Base-by-base conservation (phyloP, 257 asterid species). In the Nicotiana tabacum region DNA sequence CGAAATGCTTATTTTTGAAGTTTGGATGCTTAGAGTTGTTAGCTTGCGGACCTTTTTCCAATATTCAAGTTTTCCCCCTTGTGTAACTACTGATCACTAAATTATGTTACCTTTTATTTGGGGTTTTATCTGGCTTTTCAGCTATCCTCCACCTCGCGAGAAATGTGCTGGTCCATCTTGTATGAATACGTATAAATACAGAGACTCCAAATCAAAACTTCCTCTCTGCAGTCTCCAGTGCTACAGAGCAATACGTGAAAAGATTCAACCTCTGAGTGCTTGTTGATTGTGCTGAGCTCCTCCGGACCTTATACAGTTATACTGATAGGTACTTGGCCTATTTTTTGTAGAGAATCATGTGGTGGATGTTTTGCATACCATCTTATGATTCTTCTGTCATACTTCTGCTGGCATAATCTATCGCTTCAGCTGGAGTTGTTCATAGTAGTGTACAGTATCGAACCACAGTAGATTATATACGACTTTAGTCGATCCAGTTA, bases 211-310 rank as follows among this genome's bases (percentile, higher is more conserved):
- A 84, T 91, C 92, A 1, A 92, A 92, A 78, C 89, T 94, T 67
- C 97, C 96, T 21, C 96, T 92, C 68, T 94, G 95, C 89, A 94
- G 97, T 85, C 97, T 94, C 64, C 89, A 80, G 27, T 92, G 98
- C 90, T 92, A 92, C 90, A 92, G 87, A 87, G 96, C 94, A 80
- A 77, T 91, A 80, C 90, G 83, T 12, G 84, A 86, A 74, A 90
- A 89, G 85, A 68, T 76, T 32, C 89, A 72, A 62, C 82, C 84
- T 46, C 70, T 87, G 6, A 76, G 87, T 81, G 88, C 95, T 88
- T 90, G 93, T 81, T 91, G 82, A 88, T 55, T 62, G 80, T 51
- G 21, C 79, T 46, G 16, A 74, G 80, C 43, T 74, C 80, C 16
- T 53, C 29, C 43, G 3, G 64, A 13, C 80, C 29, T 51, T 35